Percentiles rank a stretch among this genome's conserved stretches.
Conservation (phyloP, 2,329 filamentous ascomycete species). For the Keithomyces neogunnii region DNA sequence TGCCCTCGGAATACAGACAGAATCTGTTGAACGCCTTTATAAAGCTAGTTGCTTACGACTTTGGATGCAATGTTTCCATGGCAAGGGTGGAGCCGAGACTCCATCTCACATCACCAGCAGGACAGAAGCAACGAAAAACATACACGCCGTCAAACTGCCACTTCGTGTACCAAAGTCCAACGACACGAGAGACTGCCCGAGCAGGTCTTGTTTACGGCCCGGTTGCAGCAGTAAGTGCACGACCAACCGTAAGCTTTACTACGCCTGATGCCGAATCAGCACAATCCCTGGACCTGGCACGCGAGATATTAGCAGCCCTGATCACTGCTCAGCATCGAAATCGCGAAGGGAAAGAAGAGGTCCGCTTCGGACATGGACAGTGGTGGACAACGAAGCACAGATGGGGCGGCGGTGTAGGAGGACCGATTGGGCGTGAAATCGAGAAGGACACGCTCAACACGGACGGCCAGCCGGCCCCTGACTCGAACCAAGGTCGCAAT, state of each 20-base stretch:
- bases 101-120: conserved; percentile 36
- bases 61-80: conserved; percentile 51
- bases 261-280: conserved; percentile 39
- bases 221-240: conserved; percentile 49
- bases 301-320: conserved; percentile 52
- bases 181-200: conserved; percentile 50
- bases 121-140: conserved; percentile 30
- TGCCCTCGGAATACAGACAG: conserved; percentile 51
- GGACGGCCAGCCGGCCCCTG: conserved; percentile 29
- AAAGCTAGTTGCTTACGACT: conserved; percentile 58
- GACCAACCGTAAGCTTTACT: conserved; percentile 45
- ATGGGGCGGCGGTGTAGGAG: conserved; percentile 56
- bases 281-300: conserved; percentile 51
- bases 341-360: conserved; percentile 48
- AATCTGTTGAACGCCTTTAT: conserved; percentile 50
- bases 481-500: conserved; percentile 15
- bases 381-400: conserved; percentile 55
- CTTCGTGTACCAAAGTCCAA: conserved; percentile 53
- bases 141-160: conserved; percentile 51
- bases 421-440: conserved; percentile 53
- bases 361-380: conserved; percentile 45
- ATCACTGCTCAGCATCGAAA: conserved; percentile 56
- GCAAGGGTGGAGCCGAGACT: conserved; percentile 52
- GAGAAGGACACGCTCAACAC: conserved; percentile 37
- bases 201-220: conserved; percentile 54